Evolutionary conservation across 192 early-diverging fungal genomes (phyloP).

Genomic region (Coemansia interrupta): DNA sequence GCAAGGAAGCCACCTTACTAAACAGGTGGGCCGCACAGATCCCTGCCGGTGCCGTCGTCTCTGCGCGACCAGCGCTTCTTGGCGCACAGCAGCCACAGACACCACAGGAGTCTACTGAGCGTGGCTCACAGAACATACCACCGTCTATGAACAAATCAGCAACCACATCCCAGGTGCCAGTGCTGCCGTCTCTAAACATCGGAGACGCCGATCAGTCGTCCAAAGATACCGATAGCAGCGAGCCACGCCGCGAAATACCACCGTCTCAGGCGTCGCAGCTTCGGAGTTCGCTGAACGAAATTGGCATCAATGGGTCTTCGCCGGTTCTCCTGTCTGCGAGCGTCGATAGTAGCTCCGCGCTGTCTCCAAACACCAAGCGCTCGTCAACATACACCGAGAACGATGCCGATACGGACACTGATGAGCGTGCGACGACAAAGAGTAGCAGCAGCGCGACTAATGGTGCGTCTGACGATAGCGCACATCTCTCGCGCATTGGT

Average conservation of each 20-base stretch:
- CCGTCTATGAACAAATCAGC: too few relatives aligned
- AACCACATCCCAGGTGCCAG: too few relatives aligned
- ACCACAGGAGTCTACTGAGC: constrained; percentile 8
- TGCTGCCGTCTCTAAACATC: too few relatives aligned
- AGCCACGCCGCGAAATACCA: not conserved
- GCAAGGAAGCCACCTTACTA: constrained; percentile 53
- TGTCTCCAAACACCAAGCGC: constrained; percentile 5
- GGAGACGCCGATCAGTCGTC: too few relatives aligned
- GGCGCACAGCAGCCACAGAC: not conserved
- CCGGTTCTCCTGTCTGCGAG: not conserved
- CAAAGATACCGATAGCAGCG: not conserved
- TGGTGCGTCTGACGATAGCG: not conserved
- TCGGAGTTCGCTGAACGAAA: not conserved
- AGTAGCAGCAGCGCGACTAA: not conserved
- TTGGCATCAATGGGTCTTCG: not conserved
- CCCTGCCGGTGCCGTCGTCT: constrained; percentile 34
- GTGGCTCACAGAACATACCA: not conserved
- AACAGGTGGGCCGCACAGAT: constrained; percentile 55
- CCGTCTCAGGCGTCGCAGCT: constrained; percentile 3
- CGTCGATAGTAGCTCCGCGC: not conserved
- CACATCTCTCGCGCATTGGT: not conserved
- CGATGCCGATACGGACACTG: constrained; percentile 4
- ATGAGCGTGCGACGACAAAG: not conserved
- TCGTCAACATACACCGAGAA: not conserved
- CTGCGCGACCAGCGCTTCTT: constrained; percentile 13